Evolutionary conservation across 2,329 filamentous ascomycete genomes (phyloP).

Genomic region (Penicillium sp.): DNA sequence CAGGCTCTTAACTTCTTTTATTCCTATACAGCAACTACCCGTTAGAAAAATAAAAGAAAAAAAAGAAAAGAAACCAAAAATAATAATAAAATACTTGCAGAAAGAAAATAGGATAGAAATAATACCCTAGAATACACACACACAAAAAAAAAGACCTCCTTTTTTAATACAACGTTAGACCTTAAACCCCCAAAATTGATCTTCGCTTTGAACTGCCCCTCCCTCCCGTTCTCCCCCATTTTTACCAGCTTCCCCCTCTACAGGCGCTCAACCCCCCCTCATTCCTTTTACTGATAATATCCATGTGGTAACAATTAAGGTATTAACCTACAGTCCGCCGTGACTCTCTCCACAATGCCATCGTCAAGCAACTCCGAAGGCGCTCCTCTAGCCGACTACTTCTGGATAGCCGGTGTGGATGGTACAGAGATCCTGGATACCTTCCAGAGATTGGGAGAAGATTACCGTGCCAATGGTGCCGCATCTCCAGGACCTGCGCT

Average conservation of each 20-base stretch:
- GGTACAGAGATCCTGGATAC: conserved; percentile 47
- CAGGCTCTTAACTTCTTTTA: conserved; percentile 11
- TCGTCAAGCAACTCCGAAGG: conserved; percentile 43
- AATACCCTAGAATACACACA: conserved; percentile 2
- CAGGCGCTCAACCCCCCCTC: conserved; percentile 1
- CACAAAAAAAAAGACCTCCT: conserved; percentile 3
- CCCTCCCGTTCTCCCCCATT: conserved; percentile 16
- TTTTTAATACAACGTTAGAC: conserved; percentile 14
- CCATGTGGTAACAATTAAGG: conserved; percentile 21
- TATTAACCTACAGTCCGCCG: conserved; percentile 15
- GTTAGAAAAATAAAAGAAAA: conserved; percentile 10
- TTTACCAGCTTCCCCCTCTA: conserved; percentile 11
- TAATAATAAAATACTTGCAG: neutral
- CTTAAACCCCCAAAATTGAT: conserved; percentile 20
- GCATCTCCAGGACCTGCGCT: conserved; percentile 41
- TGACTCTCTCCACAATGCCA: conserved; percentile 20
- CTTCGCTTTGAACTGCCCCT: conserved; percentile 23
- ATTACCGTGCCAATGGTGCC: conserved; percentile 40
- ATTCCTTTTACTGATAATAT: neutral
- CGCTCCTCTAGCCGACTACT: conserved; percentile 63
- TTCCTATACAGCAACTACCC: conserved; percentile 18
- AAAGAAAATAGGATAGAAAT: neutral
- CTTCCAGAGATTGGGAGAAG: conserved; percentile 42
- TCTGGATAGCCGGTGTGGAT: conserved; percentile 59
- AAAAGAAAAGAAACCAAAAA: neutral